phyloP scores from a whole-genome alignment of 345 rosid species.

The Diplotaxis tenuifolia region DNA sequence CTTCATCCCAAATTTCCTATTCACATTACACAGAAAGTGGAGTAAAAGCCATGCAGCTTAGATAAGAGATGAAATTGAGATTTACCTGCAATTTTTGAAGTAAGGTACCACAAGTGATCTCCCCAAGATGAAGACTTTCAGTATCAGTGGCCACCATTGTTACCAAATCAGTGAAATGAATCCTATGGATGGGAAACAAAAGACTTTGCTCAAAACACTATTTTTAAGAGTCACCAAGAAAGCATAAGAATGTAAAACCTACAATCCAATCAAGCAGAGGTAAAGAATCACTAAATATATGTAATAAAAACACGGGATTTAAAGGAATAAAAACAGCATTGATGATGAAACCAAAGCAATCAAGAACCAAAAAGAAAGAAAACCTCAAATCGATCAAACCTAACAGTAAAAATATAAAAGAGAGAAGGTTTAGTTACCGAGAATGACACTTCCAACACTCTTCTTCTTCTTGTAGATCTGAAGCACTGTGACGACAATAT shows the following conservation, averaged over 20 bases:
- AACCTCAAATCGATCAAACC: slow-evolving; percentile 22
- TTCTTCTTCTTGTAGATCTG: slow-evolving; percentile 49
- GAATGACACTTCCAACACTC: neutral
- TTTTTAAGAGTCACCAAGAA: neutral
- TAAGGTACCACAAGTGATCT: slow-evolving; percentile 84
- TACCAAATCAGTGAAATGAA: neutral
- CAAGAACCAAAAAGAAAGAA: slow-evolving; percentile 11
- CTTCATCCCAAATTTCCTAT: slow-evolving; percentile 99
- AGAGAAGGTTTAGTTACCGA: neutral
- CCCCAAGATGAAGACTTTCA: slow-evolving; percentile 82
- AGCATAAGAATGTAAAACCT: neutral
- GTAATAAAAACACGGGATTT: slow-evolving; percentile 11
- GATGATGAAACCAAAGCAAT: slow-evolving; percentile 34
- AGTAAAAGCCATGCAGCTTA: neutral
- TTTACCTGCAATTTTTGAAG: slow-evolving; percentile 87
- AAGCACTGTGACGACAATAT: slow-evolving; percentile 10
- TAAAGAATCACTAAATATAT: slow-evolving; percentile 34
- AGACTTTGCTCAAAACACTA: neutral
- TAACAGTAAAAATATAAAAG: neutral
- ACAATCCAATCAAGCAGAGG: slow-evolving; percentile 22
- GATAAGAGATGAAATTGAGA: neutral
- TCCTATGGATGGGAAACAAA: too few species aligned
- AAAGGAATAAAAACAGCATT: slow-evolving; percentile 32
- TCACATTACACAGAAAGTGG: neutral
- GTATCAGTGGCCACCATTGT: slow-evolving; percentile 64